Evolutionary conservation across 208 protist species (phyloP).

Genomic region (Crithidia fasciculata): DNA sequence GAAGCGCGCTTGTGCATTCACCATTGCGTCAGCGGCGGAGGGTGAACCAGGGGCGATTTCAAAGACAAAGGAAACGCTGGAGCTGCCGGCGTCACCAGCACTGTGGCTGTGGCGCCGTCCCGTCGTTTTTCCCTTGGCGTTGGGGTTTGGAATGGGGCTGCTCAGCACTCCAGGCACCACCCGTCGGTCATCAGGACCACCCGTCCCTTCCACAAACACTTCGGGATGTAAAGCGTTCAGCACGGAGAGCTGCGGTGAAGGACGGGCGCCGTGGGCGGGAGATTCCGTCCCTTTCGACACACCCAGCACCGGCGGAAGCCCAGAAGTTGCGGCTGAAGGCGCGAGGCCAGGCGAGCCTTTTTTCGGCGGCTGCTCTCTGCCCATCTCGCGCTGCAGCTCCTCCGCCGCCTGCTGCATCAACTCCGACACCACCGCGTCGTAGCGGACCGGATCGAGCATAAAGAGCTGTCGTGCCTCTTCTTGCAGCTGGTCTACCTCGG

Average conservation of each 20-base stretch:
- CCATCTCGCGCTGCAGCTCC: conserved; percentile 18
- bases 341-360: background rate
- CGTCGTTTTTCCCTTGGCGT: background rate
- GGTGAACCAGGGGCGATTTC: background rate
- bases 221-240: background rate
- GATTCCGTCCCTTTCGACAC: background rate
- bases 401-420: conserved; percentile 46
- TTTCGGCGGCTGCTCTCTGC: background rate
- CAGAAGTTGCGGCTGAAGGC: background rate
- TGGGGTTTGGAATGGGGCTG: conserved; percentile 9
- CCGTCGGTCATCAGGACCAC: background rate
- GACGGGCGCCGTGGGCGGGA: background rate
- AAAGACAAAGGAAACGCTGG: background rate
- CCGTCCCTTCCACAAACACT: background rate
- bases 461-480: conserved; percentile 78
- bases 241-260: background rate
- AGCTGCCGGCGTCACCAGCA: background rate
- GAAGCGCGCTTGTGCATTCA: background rate
- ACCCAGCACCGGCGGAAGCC: conserved; percentile 9
- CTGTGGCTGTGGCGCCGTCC: background rate
- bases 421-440: conserved; percentile 84
- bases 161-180: background rate
- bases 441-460: conserved; percentile 75
- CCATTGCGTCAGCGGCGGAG: background rate
- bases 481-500: conserved; percentile 67